These are phyloP conservation scores for Jaapia argillacea DNA, from an alignment of 768 basidiomycete species.

Conservation along the genomic window DNA sequence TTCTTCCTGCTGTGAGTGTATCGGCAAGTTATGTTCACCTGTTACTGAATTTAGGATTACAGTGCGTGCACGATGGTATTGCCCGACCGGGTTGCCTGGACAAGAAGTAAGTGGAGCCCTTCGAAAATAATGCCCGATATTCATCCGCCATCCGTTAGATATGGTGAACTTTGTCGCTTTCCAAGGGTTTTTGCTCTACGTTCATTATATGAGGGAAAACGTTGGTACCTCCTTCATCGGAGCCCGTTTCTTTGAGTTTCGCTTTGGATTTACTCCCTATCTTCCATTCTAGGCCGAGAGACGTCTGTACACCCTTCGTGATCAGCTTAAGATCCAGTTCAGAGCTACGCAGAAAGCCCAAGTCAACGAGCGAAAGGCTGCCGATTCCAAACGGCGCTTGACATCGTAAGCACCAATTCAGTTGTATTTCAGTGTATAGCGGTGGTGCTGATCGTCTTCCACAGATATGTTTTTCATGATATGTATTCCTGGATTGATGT, in stretches of 20 bases:
- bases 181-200: conserved; percentile 71
- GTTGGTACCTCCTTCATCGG: conserved; percentile 16
- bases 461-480: conserved; percentile 74
- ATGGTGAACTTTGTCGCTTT: conserved; percentile 70
- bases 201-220: conserved; percentile 36
- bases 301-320: conserved; percentile 37
- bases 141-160: conserved; percentile 21
- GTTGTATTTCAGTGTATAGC: conserved; percentile 9
- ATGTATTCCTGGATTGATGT: conserved; percentile 32
- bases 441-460: conserved; percentile 11
- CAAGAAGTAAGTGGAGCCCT: conserved; percentile 23
- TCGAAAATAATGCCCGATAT: no score
- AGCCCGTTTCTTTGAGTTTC: neutral
- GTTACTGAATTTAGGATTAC: conserved; percentile 14
- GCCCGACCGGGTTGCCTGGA: conserved; percentile 26
- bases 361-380: conserved; percentile 53
- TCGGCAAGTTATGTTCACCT: conserved; percentile 9
- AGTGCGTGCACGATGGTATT: conserved; percentile 27
- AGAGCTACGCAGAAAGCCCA: conserved; percentile 52
- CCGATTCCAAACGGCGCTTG: conserved; percentile 74
- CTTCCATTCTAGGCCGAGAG: conserved; percentile 26
- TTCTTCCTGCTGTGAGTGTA: conserved; percentile 50
- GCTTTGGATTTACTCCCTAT: neutral
- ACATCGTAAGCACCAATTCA: conserved; percentile 69
- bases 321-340: conserved; percentile 45